Base-by-base conservation (phyloP, 2,329 filamentous ascomycete species). In the Raffaelea albimanens region DNA sequence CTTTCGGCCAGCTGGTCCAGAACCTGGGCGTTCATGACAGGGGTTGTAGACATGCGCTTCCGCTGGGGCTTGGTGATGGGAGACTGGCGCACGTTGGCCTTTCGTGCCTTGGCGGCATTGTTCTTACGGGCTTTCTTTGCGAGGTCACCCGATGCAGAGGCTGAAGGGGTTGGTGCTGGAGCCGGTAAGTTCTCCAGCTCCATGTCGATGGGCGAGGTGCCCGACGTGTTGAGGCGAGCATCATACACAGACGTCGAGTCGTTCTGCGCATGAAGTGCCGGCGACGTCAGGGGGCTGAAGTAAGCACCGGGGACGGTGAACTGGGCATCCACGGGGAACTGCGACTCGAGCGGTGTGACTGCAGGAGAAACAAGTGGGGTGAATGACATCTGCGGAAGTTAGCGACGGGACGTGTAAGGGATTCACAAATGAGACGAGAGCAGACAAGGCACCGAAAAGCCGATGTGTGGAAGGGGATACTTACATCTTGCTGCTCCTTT, bases 301-400 rank as follows among this genome's bases (percentile, higher is more conserved):
- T 89, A 91, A 31, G 84, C 77, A 33, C 77, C 78, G 0, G 83
- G 81, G 3, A 86, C 72, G 5, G 76, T 74, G 56, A 80, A 87
- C 43, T 69, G 67, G 29, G 65, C 66, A 21, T 80, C 76, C 50
- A 78, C 67, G 41, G 75, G 71, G 59, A 87, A 88, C 53, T 83
- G 80, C 39, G 78, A 72, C 58, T 90, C 87, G 44, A 89, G 72
- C 20, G 87, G 86, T 2, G 86, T 90, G 40, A 91, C 85, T 4
- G 85, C 87, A n/a, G 87, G 87, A 18, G 87, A 90, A 11, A 87
- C 85, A 25, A 91, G 73, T 1, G 87, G 87, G 2, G 86, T 91
- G 59, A 90, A 90, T 10, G 81, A 72, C 76, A 87, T 80, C 79
- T 84, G 58, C 23, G 45, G 55, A 54, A 51, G 59, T 62, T 49